A percentile compares a stretch with the other conserved stretches of the same genome.
phyloP scores from a whole-genome alignment of 1,284 basidiomycete species.

The Sporisorium reilianum region DNA sequence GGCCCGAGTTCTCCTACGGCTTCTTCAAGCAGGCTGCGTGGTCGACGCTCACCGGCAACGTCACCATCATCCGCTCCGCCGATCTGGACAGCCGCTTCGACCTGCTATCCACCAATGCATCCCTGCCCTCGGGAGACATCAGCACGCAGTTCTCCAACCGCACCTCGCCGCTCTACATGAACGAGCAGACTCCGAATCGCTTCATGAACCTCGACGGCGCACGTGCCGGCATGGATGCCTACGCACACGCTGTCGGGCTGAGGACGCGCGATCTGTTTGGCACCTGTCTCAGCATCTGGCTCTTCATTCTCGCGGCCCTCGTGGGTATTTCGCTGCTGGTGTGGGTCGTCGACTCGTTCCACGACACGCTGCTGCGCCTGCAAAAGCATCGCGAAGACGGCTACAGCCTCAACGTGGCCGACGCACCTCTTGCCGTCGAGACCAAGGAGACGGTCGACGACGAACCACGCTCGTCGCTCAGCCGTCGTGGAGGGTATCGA shows the following conservation, averaged over 20 bases:
- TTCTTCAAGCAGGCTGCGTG: slow-evolving; percentile 63
- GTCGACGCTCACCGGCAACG: slow-evolving; percentile 68
- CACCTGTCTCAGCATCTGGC: slow-evolving; percentile 84
- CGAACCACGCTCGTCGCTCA: slow-evolving; percentile 38
- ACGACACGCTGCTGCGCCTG: slow-evolving; percentile 34
- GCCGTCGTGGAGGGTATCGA: slow-evolving; percentile 40
- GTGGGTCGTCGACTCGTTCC: slow-evolving; percentile 71
- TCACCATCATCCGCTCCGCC: slow-evolving; percentile 49
- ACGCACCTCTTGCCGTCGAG: slow-evolving; percentile 10
- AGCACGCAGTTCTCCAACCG: slow-evolving; percentile 76
- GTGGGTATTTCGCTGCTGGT: slow-evolving; percentile 78
- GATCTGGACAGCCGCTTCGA: slow-evolving; percentile 24
- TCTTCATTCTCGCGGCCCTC: slow-evolving; percentile 80
- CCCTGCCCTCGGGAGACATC: slow-evolving; percentile 53
- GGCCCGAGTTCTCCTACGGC: slow-evolving; percentile 88
- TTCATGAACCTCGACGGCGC: slow-evolving; percentile 74
- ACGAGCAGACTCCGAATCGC: slow-evolving; percentile 77
- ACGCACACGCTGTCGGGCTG: slow-evolving; percentile 83
- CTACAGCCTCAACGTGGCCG: slow-evolving; percentile 24
- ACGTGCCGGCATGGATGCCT: slow-evolving; percentile 78
- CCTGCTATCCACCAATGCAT: slow-evolving; percentile 48
- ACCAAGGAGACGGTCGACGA: slow-evolving; percentile 34
- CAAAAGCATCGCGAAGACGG: slow-evolving; percentile 50
- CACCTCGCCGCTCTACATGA: slow-evolving; percentile 81
- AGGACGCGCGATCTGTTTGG: slow-evolving; percentile 85